A percentile compares a stretch with the other conserved stretches of the same genome.
Evolutionary conservation across 2,329 filamentous ascomycete species (phyloP).

Genomic region (Sphaerulina vaccinii): DNA sequence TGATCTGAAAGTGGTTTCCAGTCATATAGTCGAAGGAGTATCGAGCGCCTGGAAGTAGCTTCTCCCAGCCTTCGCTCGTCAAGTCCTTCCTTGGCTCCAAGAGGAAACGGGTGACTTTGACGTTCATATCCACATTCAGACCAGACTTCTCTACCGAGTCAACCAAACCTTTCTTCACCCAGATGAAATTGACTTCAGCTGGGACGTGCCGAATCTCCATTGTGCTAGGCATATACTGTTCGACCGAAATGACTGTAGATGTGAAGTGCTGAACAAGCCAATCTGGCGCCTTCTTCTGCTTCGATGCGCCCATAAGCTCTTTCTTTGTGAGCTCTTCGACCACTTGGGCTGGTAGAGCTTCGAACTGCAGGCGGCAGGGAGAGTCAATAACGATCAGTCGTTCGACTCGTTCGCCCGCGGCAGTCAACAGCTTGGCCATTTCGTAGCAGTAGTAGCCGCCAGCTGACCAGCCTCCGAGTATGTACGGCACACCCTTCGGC

Average conservation of each 20-base stretch:
- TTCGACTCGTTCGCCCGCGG: slow-evolving; percentile 29
- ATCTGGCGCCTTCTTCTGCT: slow-evolving; percentile 32
- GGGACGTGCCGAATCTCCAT: slow-evolving; percentile 27
- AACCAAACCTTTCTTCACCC: slow-evolving; percentile 35
- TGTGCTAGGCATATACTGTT: slow-evolving; percentile 32
- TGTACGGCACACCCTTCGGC: slow-evolving; percentile 56
- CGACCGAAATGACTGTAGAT: slow-evolving; percentile 31
- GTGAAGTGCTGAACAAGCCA: slow-evolving; percentile 36
- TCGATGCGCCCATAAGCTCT: slow-evolving; percentile 31
- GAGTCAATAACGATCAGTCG: slow-evolving; percentile 34
- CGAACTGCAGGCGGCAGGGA: slow-evolving; percentile 29
- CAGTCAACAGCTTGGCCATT: slow-evolving; percentile 29
- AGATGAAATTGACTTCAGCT: slow-evolving; percentile 32
- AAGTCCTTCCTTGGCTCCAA: slow-evolving; percentile 33
- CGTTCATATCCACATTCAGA: slow-evolving; percentile 31
- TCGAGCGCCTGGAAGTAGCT: slow-evolving; percentile 31
- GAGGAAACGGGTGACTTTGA: slow-evolving; percentile 35
- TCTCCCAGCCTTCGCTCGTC: slow-evolving; percentile 34
- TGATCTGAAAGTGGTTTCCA: slow-evolving; percentile 37
- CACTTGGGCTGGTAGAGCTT: slow-evolving; percentile 31
- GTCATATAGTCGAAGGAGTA: slow-evolving; percentile 34
- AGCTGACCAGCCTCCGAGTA: slow-evolving; percentile 72
- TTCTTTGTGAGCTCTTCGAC: slow-evolving; percentile 30
- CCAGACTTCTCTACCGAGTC: slow-evolving; percentile 32
- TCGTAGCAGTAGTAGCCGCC: slow-evolving; percentile 67